These are phyloP conservation scores for Rhizopogon hawkerae DNA, from an alignment of 1,284 basidiomycete species.

Conservation along the genomic window DNA sequence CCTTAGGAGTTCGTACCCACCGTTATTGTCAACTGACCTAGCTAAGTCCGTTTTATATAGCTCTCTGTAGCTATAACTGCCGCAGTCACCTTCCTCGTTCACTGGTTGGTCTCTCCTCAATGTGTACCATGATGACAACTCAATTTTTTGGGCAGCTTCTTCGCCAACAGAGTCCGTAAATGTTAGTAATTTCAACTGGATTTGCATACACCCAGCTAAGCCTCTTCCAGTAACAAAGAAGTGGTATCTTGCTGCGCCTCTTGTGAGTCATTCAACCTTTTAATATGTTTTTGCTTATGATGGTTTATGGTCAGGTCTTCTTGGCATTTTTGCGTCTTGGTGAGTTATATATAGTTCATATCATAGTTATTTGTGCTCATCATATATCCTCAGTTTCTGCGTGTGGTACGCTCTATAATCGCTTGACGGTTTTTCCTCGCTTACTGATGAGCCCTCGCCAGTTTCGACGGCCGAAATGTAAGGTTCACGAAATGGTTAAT, in stretches of 20 bases:
- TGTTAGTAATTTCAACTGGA: slow-evolving; percentile 12
- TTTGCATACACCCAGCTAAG: slow-evolving; percentile 7
- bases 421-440: not conserved
- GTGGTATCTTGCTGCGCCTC: slow-evolving; percentile 25
- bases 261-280: slow-evolving; percentile 14
- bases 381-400: slow-evolving; percentile 17
- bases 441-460: not conserved
- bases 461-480: slow-evolving; percentile 27
- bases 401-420: slow-evolving; percentile 16
- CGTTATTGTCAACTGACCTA: not conserved
- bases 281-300: not conserved
- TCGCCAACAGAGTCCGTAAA: slow-evolving; percentile 27
- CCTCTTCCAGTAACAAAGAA: slow-evolving; percentile 22
- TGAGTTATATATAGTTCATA: slow-evolving; percentile 12
- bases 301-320: slow-evolving; percentile 14
- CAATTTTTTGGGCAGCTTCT: slow-evolving; percentile 16
- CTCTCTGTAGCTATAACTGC: slow-evolving; percentile 26
- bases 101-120: slow-evolving; percentile 17
- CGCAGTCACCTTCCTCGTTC: slow-evolving; percentile 24
- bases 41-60: slow-evolving; percentile 6
- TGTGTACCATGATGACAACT: not conserved
- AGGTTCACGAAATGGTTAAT: not conserved
- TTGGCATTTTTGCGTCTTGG: slow-evolving; percentile 27
- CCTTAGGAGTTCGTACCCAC: not conserved
- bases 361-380: not conserved